Evolutionary conservation across 768 basidiomycete genomes (phyloP).

Genomic region (Strobilomyces confusus): DNA sequence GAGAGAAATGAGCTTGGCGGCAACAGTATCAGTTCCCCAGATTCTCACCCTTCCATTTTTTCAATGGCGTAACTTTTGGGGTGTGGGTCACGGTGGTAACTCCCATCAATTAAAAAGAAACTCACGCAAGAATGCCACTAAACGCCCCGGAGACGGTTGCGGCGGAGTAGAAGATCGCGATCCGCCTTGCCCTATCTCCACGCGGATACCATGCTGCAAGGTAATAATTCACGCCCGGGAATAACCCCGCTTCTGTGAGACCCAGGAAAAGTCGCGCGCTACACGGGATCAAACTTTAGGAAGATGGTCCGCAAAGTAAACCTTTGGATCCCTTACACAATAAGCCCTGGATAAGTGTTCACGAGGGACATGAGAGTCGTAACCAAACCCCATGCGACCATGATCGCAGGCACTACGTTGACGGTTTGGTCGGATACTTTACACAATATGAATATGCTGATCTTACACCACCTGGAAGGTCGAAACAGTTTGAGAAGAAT

Average conservation of each 20-base stretch:
- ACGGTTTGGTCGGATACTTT: not conserved
- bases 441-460: not conserved
- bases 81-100: not conserved
- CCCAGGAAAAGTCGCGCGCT: not conserved
- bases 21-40: not conserved
- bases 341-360: not conserved
- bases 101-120: not conserved
- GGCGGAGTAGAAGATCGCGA: not conserved
- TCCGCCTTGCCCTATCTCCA: not conserved
- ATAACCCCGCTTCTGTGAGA: not conserved
- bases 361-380: not conserved
- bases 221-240: not conserved
- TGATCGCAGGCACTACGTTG: not conserved
- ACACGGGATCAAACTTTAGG: not conserved
- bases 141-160: not conserved
- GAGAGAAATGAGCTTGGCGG: too few relatives aligned
- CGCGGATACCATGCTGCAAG: not conserved
- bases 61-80: not conserved
- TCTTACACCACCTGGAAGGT: not conserved
- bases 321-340: not conserved
- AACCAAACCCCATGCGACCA: not conserved
- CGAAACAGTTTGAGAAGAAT: not conserved
- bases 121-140: not conserved
- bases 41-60: conserved; percentile 1
- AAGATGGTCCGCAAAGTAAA: not conserved